Conservation (phyloP, 192 early-diverging fungal species). For the Geosiphon pyriformis region DNA sequence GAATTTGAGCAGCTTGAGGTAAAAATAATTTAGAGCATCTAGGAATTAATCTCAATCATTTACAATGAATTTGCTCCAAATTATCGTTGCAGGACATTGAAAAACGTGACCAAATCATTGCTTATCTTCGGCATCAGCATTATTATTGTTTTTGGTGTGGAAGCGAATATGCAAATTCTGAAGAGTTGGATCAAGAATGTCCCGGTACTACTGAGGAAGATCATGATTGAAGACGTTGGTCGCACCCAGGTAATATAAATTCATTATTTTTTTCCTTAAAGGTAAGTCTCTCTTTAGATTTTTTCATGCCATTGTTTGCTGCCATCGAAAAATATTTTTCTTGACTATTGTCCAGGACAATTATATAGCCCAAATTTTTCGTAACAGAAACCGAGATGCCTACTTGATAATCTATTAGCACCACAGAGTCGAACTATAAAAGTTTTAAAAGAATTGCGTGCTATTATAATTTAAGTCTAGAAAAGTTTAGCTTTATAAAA, state of each 20-base stretch:
- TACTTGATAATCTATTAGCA: too few species aligned
- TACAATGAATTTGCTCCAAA: too few species aligned
- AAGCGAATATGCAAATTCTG: constrained; percentile 35
- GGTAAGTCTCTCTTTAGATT: constrained; percentile 63
- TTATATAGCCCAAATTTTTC: too few species aligned
- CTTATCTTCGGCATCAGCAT: constrained; percentile 47
- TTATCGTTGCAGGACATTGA: constrained; percentile 28
- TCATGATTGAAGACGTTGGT: constrained; percentile 32
- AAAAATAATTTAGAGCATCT: constrained; percentile 21
- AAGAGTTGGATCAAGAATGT: constrained; percentile 47
- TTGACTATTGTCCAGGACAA: too few species aligned
- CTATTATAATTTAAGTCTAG: too few species aligned
- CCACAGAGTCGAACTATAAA: too few species aligned
- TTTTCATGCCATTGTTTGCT: constrained; percentile 57
- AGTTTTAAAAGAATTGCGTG: too few species aligned
- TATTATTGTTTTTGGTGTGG: constrained; percentile 65
- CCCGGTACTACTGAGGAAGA: constrained; percentile 54
- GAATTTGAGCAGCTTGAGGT: background rate
- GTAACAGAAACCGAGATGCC: too few species aligned
- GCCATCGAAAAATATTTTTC: too few species aligned
- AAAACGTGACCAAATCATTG: constrained; percentile 35
- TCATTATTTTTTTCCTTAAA: constrained; percentile 32
- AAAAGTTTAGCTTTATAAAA: too few species aligned
- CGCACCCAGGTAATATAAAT: constrained; percentile 42
- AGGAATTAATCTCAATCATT: constrained; percentile 38